Base-by-base conservation (phyloP, 495 filamentous ascomycete genomes). In the Aspergillus heteromorphus region DNA sequence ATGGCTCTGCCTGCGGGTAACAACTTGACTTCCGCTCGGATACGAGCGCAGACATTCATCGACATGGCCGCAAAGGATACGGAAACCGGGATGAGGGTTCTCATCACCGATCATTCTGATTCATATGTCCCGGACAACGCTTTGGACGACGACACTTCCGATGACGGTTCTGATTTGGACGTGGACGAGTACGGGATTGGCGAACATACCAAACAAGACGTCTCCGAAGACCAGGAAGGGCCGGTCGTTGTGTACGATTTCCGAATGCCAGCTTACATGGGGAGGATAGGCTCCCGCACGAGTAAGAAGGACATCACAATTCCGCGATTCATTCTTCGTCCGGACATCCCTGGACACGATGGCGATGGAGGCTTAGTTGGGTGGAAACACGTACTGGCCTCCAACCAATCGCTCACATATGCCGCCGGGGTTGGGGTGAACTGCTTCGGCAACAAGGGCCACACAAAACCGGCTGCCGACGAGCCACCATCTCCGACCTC, bases 41-140 rank as follows among this genome's bases (percentile, higher is more conserved):
- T 78, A 27, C 71, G 75, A 17, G 73, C 75, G 1, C 75, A 78
- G 48, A 76, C 73, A 0, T 75, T 76, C 41, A 78, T 78, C 40
- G 75, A 78, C 40, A 76, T 74, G 68, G 75, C 75, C 4, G 64
- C 65, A 11, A 76, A 73, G 52, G 72, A 75, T 47, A 71, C 67
- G 1, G 73, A 76, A 56, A 62, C 61, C 1, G 73, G 73, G 16
- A 68, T 76, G 70, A 64, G 54, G 16, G 68, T 76, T 1, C 38
- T 76, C 11, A 71, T 78, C 23, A 73, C 73, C 18, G 75, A 78
- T 58, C 68, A 69, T 41, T 76, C 73, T 1, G 73, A 78, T 41
- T 58, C 56, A 0, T 75, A 66, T 40, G 59, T 72, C 6, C 73
- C 73, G 0, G 73, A 77, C 34, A 72, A 65, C 49, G 70, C 69